Base-by-base conservation (phyloP, 768 basidiomycete genomes). In the Naganishia antarctica region DNA sequence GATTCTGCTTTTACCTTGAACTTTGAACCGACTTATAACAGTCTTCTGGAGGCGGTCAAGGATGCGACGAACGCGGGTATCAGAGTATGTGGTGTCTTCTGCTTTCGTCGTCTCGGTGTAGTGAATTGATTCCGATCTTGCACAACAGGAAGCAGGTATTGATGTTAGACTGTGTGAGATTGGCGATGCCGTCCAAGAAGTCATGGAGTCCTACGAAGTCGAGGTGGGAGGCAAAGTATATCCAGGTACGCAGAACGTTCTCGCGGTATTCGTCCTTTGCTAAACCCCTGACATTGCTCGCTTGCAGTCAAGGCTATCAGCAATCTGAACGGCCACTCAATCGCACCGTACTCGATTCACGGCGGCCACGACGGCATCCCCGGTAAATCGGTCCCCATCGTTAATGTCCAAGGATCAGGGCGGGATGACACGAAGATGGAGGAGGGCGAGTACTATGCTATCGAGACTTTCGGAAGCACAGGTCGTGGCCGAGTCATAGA, bases 131-230 rank as follows among this genome's bases (percentile, higher is more conserved):
- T 46, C 1, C 2, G 7, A 44, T 4, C 37, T 44, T 0, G 13
- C 28, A 11, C n/a, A 32, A 40, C 13, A 93, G 91, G 91, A 93
- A 83, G 89, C 94, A 5, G 96, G 96, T 3, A 97, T 99, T 69
- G 96, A 98, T 72, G 89, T 89, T 0, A 84, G 93, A 58, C 82
- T 98, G 58, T 92, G 91, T 60, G 94, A 98, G 74, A 82, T 99
- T 32, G 96, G 86, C 2, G 91, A 85, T 0, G 83, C 84, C 57
- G 93, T 98, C 61, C 94, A 99, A 77, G 96, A 99, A 76, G 93
- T 91, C 1, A 99, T 99, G 96, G 92, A 97, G 74, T 91, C 89
- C 0, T 97, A 97, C 72, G 96, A 98, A 75, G 94, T 99, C 12
- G 90, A 91, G 71, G 84, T 93, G n/a, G 83, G 84, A 15, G 87